Percentiles rank a stretch among this genome's conserved stretches.
Conservation (phyloP, 225 moss, liverwort and hornwort genomes). For the Pseudoscleropodium purum region DNA sequence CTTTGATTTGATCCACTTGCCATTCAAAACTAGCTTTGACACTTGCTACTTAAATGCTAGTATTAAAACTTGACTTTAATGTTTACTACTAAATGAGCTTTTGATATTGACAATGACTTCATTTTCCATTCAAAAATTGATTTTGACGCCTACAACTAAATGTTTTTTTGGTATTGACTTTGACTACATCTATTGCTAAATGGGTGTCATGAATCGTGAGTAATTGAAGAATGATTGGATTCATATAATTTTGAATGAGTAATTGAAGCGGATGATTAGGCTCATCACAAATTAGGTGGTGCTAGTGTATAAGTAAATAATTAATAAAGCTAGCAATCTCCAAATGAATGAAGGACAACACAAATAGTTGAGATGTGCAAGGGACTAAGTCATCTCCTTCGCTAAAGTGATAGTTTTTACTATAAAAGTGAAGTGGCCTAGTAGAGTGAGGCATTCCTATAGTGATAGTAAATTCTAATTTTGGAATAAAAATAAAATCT, state of each 20-base stretch:
- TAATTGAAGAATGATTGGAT: neutral
- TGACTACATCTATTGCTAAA: neutral
- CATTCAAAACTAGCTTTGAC: neutral
- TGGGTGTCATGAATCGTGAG: neutral
- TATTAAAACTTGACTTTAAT: neutral
- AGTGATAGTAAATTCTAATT: neutral
- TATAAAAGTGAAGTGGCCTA: neutral
- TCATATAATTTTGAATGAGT: neutral
- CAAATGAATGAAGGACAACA: neutral
- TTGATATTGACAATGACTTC: neutral
- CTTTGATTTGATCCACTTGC: neutral
- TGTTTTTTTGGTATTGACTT: rapidly evolving
- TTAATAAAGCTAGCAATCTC: neutral
- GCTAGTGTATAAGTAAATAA: neutral
- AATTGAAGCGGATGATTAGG: neutral
- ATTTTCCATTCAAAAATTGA: neutral
- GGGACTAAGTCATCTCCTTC: rapidly evolving
- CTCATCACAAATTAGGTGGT: neutral
- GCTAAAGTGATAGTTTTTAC: neutral
- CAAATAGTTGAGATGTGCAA: neutral
- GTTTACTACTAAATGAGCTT: neutral
- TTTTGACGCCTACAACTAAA: rapidly evolving
- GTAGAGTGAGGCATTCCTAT: neutral
- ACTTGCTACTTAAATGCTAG: neutral
- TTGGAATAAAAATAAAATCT: neutral